Evolutionary conservation across 1,284 basidiomycete genomes (phyloP).

Genomic region (Rhizopogon hawkerae): DNA sequence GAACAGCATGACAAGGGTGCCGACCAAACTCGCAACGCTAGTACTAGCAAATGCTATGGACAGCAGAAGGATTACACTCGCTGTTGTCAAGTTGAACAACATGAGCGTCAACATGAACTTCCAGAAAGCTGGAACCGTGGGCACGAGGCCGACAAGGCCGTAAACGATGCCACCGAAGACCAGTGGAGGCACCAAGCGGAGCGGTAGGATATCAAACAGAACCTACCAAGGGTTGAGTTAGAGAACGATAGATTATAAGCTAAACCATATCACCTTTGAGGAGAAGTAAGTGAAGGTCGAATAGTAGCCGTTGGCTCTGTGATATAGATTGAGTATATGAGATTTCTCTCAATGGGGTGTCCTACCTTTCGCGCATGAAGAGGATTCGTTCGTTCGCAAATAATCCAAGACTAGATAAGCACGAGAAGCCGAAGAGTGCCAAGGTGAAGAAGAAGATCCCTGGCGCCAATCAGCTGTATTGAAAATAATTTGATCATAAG

Average conservation of each 20-base stretch:
- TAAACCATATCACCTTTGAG: slow-evolving; percentile 58
- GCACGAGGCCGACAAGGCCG: slow-evolving; percentile 87
- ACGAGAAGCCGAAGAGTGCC: slow-evolving; percentile 93
- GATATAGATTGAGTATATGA: slow-evolving; percentile 2
- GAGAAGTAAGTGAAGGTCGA: slow-evolving; percentile 92
- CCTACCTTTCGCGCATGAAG: slow-evolving; percentile 91
- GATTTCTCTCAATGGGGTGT: neutral
- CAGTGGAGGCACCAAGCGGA: slow-evolving; percentile 89
- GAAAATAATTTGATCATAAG: neutral
- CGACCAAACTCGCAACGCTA: slow-evolving; percentile 87
- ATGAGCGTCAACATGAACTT: slow-evolving; percentile 95
- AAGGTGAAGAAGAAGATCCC: slow-evolving; percentile 96
- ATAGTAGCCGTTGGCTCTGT: slow-evolving; percentile 93
- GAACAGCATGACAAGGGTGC: slow-evolving; percentile 94
- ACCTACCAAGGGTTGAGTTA: slow-evolving; percentile 37
- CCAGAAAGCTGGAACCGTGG: slow-evolving; percentile 86
- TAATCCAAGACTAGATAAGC: slow-evolving; percentile 82
- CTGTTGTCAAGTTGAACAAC: slow-evolving; percentile 91
- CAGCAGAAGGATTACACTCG: slow-evolving; percentile 83
- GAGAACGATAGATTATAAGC: neutral
- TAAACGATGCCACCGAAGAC: slow-evolving; percentile 95
- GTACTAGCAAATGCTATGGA: slow-evolving; percentile 82
- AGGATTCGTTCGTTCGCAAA: slow-evolving; percentile 92
- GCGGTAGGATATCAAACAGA: slow-evolving; percentile 90
- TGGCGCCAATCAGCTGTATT: slow-evolving; percentile 17